Base-by-base conservation (phyloP, 2,329 filamentous ascomycete genomes). In the Hypoxylon sp. region DNA sequence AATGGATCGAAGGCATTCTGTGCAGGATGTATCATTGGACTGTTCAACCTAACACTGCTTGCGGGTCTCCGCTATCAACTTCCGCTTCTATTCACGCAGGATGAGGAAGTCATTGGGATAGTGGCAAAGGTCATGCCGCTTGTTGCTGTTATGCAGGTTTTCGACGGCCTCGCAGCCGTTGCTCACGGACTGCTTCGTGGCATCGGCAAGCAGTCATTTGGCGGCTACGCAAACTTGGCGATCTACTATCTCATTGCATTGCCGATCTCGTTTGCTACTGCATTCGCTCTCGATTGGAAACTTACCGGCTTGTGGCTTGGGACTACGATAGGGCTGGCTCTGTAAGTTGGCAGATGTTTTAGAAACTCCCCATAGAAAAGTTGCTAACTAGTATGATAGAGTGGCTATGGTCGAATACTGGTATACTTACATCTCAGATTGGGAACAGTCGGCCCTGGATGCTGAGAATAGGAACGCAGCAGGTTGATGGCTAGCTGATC, bases 191-290 rank as follows among this genome's bases (percentile, higher is more conserved):
- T 98, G 41, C 85, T 98, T 28, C 87, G 96, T 45, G 95, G 95
- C 11, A 87, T 98, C 14, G 96, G 96, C 2, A 89, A 92, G 63
- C 95, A 98, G 79, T 90, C 93, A 70, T 90, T 98, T 62, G 95
- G 95, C 11, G 94, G 95, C 0, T 97, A 95, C 73, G 90, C 94
- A 6, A 97, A 96, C 75, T 81, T 98, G 2, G 88, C 93, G 53
- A 90, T 91, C 21, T 98, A 98, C 81, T 99, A 98, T 79, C 82
- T 87, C 17, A 86, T 98, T 25, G 95, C 93, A 0, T 84, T 98
- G 79, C 95, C 96, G 0, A 88, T 97, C 34, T 93, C 91, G 41
- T 91, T 98, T 71, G 88, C 87, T 3, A 88, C 91, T 0, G 91
- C 90, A 0, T 97, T 98, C 78, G 91, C 89, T 0, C 81, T 94